phyloP scores from a whole-genome alignment of 371 early-diverging fungal species.

The Mortierella sp. region DNA sequence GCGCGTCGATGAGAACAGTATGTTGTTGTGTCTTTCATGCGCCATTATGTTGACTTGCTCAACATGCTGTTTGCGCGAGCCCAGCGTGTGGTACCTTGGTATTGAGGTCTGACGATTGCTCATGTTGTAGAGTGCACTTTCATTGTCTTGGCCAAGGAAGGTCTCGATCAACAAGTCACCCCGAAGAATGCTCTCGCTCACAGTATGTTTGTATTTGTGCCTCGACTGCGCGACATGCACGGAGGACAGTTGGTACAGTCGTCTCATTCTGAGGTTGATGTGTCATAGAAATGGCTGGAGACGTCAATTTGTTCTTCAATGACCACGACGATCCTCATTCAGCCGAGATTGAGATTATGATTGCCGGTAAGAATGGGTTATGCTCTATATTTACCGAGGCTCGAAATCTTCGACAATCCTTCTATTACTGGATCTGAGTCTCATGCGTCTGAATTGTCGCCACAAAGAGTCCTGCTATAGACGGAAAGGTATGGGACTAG shows the following conservation, averaged over 20 bases:
- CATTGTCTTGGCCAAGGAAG: constrained; percentile 64
- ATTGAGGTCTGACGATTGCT: constrained; percentile 13
- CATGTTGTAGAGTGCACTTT: constrained; percentile 72
- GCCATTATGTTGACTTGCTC: no score
- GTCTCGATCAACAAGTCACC: constrained; percentile 46
- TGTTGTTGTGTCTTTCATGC: no score
- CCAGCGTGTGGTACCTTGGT: no score
- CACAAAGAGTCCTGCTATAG: constrained; percentile 63
- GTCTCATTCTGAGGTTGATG: neutral
- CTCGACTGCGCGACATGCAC: neutral
- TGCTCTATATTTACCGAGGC: no score
- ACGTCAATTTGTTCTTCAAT: constrained; percentile 93
- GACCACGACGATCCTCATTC: constrained; percentile 76
- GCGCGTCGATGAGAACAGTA: constrained; percentile 85
- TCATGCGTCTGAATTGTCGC: no score
- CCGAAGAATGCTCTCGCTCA: constrained; percentile 55
- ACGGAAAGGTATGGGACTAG: constrained; percentile 75
- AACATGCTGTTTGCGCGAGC: no score
- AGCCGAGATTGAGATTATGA: constrained; percentile 95
- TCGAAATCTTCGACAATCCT: no score
- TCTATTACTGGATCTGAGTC: no score
- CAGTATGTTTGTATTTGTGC: constrained; percentile 38
- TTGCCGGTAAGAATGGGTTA: constrained; percentile 73
- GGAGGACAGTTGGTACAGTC: no score
- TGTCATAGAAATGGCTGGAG: constrained; percentile 84